Conservation (phyloP, 2,329 filamentous ascomycete species). For the Sclerotinia trifoliorum region DNA sequence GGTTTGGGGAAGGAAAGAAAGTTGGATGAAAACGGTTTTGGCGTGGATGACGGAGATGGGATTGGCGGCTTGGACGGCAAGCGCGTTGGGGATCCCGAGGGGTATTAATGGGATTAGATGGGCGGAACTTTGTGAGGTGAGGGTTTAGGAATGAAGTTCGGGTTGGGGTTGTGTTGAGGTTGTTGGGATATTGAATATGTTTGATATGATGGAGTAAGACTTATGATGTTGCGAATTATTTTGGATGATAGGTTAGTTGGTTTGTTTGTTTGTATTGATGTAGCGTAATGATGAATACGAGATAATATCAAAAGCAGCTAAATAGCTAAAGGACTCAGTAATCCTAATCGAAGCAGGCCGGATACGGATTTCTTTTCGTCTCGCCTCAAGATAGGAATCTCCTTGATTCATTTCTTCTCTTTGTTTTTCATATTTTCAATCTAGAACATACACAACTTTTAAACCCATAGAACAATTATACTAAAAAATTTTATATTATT, state of each 20-base stretch:
- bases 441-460: too few species aligned
- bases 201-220: neutral
- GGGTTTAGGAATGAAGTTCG: neutral
- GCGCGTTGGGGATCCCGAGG: constrained; percentile 39
- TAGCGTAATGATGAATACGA: neutral
- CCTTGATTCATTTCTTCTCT: too few species aligned
- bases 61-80: constrained; percentile 42
- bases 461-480: too few species aligned
- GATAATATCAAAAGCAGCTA: neutral
- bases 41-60: constrained; percentile 42
- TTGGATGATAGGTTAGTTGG: neutral
- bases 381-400: too few species aligned
- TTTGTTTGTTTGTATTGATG: neutral
- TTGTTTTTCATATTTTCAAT: too few species aligned
- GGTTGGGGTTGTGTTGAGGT: too few species aligned
- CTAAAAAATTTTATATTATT: too few species aligned
- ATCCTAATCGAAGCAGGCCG: neutral
- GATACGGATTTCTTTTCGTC: too few species aligned
- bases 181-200: neutral
- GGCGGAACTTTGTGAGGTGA: constrained; percentile 37
- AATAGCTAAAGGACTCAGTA: neutral
- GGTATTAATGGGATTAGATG: constrained; percentile 39
- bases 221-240: neutral
- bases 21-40: constrained; percentile 38
- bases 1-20: constrained; percentile 41